These are phyloP conservation scores for Aspergillus nidulans DNA, from an alignment of 495 filamentous ascomycete species.

Conservation along the genomic window DNA sequence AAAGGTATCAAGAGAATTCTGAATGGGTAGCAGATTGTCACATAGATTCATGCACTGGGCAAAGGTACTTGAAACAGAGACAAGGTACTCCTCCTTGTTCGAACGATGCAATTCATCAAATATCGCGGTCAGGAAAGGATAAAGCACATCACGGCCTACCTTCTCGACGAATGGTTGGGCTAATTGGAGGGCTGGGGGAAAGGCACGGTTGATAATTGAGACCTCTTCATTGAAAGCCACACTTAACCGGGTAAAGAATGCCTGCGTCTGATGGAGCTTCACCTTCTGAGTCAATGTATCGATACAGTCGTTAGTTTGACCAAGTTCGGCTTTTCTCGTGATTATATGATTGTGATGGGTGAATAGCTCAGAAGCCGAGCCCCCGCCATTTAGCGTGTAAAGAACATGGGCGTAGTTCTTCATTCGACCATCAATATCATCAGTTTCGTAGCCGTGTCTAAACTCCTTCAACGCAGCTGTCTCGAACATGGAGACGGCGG, in stretches of 20 bases:
- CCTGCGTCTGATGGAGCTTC: constrained; percentile 69
- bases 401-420: constrained; percentile 83
- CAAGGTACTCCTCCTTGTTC: constrained; percentile 74
- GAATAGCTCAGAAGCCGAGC: constrained; percentile 73
- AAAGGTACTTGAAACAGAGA: constrained; percentile 80
- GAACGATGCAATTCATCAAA: constrained; percentile 85
- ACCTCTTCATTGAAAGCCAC: constrained; percentile 78
- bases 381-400: constrained; percentile 74
- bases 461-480: constrained; percentile 87
- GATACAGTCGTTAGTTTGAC: constrained; percentile 78
- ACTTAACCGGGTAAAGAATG: constrained; percentile 73
- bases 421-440: constrained; percentile 86
- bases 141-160: constrained; percentile 77
- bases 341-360: constrained; percentile 84
- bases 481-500: constrained; percentile 82
- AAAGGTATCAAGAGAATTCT: constrained; percentile 53
- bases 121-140: constrained; percentile 78
- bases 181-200: constrained; percentile 71
- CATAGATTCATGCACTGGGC: constrained; percentile 76
- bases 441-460: constrained; percentile 82
- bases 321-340: constrained; percentile 63
- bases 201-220: constrained; percentile 76
- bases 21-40: constrained; percentile 60
- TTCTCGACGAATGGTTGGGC: constrained; percentile 75
- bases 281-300: constrained; percentile 56